Base-by-base conservation (phyloP, 768 basidiomycete genomes). In the Grammothele lineata region DNA sequence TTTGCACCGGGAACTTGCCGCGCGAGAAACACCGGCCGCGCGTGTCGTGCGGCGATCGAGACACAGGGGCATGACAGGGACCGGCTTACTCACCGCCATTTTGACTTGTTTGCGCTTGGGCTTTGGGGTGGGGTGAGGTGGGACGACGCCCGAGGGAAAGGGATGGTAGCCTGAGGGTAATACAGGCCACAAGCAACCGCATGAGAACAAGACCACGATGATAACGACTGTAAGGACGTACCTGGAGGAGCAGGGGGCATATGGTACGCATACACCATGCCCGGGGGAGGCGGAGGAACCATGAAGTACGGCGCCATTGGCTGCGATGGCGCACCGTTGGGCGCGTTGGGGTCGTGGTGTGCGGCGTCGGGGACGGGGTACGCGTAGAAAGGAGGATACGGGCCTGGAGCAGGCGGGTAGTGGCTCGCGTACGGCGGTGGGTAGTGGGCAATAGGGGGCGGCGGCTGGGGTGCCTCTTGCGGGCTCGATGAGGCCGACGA, bases 71-170 rank as follows among this genome's bases (percentile, higher is more conserved):
- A 23, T 53, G 51, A 39, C 47, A 18, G 32, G 30, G 40, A 32
- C 14, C 37, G 15, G 17, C 41, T 19, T 19, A 67, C 75, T 66
- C 57, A 77, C 75, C 48, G 77, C 77, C 72, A 78, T 79, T 62
- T 80, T 79, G 44, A 79, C 77, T 50, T 79, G 77, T 47, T 73
- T 77, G 48, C 77, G 74, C 59, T 79, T 79, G 11, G 66, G 58
- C 37, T 64, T 63, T 14, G 63, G 57, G 17, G 57, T 45, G 3
- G 57, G 53, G 11, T 60, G 38, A 27, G 68, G 61, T 2, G 48
- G 43, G 6, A 43, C 50, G 3, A 50, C 21, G 18, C 65, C 45
- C 35, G 61, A 56, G 33, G 57, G 42, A 45, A 54, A 66, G 18
- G 68, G 57, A 47, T n/a, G n/a, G n/a, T n/a, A n/a, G n/a, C n/a